Evolutionary conservation across 2,329 filamentous ascomycete species (phyloP), one percentile per base, ranked within the genome.

Genomic region (Botryotinia globosa): DNA sequence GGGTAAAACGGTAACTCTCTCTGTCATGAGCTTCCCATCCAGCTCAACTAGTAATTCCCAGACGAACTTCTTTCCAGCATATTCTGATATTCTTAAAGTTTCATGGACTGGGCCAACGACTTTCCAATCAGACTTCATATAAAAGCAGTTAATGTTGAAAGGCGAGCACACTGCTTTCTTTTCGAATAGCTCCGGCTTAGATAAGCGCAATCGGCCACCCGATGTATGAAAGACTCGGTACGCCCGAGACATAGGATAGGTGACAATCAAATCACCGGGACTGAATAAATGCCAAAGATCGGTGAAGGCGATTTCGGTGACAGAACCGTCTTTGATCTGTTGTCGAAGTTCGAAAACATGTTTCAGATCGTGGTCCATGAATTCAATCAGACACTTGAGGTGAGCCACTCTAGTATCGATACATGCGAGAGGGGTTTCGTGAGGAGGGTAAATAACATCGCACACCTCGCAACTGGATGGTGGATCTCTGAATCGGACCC

Each of bases 261-360:
- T 56, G 10, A 72, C 20, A 20, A 73, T 48, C 8, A 73, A 6
- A 44, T 73, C 72, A 0, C 72, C 72, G 18, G 72, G 72, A 48
- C 42, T 69, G 14, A 73, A 73, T 2, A 73, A 34, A 34, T 72
- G 63, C 72, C 72, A 73, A 16, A 73, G 63, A 64, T 72, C 72
- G 1, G 39, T 44, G 25, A 69, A 73, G 0, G 56, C 56, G 22
- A 73, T 73, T 10, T 68, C 63, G n/a, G 22, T 67, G 2, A 73
- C 6, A 25, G 16, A 25, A 5, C 39, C 48, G 0, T 56, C 54
- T 22, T 34, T 29, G 34, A 69, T 48, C 2, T 51, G 25, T 59
- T 34, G 18, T 32, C 69, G 72, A 4, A 73, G 56, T 5, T 69
- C 45, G 20, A 73, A 68, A 4, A 73, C 51, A 34, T 64, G 32